Evolutionary conservation across 1,284 basidiomycete species (phyloP), one percentile per base, ranked within the genome.

Genomic region (Clitocybe nebularis): DNA sequence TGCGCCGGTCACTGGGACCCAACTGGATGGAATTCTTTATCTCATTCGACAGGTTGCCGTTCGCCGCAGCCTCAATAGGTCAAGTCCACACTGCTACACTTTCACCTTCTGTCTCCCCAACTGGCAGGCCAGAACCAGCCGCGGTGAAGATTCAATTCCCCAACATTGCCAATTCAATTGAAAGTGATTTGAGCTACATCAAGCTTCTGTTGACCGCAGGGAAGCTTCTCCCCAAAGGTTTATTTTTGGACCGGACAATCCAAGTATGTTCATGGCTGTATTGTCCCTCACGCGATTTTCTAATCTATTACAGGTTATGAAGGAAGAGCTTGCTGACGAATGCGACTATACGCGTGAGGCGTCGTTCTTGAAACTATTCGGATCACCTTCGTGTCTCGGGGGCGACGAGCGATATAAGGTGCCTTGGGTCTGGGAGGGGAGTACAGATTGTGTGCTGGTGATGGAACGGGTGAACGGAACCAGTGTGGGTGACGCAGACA

Each of bases 101-200:
- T 9, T 59, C 73, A 0, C 42, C 62, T 4, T 46, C 53, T 2
- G 54, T 49, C 10, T 68, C 66, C 1, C 61, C 67, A 7, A 82
- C 81, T 1, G 74, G 75, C 9, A 63, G 54, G 30, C 67, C 74
- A 1, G 79, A 74, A 47, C 68, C 60, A 5, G 87, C 97, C 9
- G 96, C 95, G 0, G 85, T 99, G 45, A 99, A 99, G 63, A 77
- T 99, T 29, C 96, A 99, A 60, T 99, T 98, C 61, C 95, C 95
- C 0, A 91, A 93, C 51, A 90, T 99, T 22, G 78, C 75, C 1
- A 74, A 84, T 42, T 93, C 89, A 2, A 97, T 99, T 52, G 74
- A 81, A 45, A 91, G 84, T 33, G 96, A 99, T 60, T 63, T 99
- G 11, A 76, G 84, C 14, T 96, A 96, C 61, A 75, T 98, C 45